phyloP scores from a whole-genome alignment of 2,329 filamentous ascomycete species.

The Aaosphaeria arxii region DNA sequence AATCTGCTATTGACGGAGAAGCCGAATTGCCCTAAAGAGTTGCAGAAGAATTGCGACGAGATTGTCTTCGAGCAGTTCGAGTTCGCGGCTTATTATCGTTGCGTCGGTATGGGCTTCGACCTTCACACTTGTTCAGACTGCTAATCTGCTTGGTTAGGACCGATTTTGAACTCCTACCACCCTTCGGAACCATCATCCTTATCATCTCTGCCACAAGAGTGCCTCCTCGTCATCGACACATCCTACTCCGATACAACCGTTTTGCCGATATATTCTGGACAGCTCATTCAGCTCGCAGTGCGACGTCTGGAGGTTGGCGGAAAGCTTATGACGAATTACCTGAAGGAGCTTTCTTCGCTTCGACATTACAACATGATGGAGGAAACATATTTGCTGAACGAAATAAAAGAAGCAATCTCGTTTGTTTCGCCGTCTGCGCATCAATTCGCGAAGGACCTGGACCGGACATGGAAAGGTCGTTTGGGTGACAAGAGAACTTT shows the following conservation, averaged over 20 bases:
- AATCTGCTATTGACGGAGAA: constrained; percentile 82
- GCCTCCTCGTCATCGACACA: constrained; percentile 83
- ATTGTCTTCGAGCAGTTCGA: constrained; percentile 97
- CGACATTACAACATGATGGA: constrained; percentile 95
- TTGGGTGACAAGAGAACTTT: constrained; percentile 57
- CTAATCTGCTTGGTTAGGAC: constrained; percentile 47
- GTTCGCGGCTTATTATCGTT: constrained; percentile 81
- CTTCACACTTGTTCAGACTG: background rate
- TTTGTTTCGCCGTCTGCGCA: constrained; percentile 68
- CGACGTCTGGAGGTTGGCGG: constrained; percentile 87
- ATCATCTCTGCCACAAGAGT: constrained; percentile 63
- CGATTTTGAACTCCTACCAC: constrained; percentile 78
- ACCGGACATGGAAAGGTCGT: constrained; percentile 70
- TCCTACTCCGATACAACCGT: constrained; percentile 93
- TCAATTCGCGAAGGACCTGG: constrained; percentile 69
- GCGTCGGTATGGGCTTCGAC: constrained; percentile 55
- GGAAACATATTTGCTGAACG: constrained; percentile 88
- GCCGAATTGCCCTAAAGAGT: constrained; percentile 72
- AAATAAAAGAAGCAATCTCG: constrained; percentile 89
- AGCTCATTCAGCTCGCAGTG: constrained; percentile 75
- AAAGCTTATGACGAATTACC: constrained; percentile 88
- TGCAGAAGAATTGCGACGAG: constrained; percentile 91
- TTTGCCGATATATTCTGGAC: constrained; percentile 78
- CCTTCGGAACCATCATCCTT: constrained; percentile 41
- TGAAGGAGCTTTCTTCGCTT: constrained; percentile 84